A percentile compares a stretch with the other conserved stretches of the same genome.
Conservation (phyloP, 2,329 filamentous ascomycete species). For the Ilyonectria destructans region DNA sequence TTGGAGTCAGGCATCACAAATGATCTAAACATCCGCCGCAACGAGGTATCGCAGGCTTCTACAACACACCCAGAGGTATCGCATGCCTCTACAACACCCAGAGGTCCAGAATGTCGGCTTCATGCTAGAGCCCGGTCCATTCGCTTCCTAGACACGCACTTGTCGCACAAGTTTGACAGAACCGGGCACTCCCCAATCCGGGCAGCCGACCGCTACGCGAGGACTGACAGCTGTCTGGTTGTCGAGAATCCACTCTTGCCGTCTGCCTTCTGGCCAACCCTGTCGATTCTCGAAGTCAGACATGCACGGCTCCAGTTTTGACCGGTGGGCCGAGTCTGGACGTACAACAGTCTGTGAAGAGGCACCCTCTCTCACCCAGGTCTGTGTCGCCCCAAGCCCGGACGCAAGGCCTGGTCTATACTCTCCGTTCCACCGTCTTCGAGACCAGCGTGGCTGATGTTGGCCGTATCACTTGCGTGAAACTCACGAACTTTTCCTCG, state of each 20-base stretch:
- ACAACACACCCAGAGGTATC: not conserved
- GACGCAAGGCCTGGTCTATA: conserved; percentile 37
- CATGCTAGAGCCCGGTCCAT: conserved; percentile 15
- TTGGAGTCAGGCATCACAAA: conserved; percentile 2
- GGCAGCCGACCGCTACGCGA: conserved; percentile 33
- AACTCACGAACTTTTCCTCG: conserved; percentile 34
- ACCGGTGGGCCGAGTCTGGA: conserved; percentile 50
- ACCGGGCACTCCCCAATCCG: conserved; percentile 35
- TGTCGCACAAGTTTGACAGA: conserved; percentile 42
- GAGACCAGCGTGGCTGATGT: conserved; percentile 47
- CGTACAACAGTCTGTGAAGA: conserved; percentile 39
- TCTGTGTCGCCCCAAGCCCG: conserved; percentile 38
- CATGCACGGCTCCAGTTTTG: conserved; percentile 44
- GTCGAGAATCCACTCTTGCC: conserved; percentile 36
- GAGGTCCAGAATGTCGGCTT: not conserved
- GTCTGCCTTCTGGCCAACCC: conserved; percentile 35
- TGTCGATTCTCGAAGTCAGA: conserved; percentile 50
- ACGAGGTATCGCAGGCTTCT: not conserved
- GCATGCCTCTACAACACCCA: not conserved
- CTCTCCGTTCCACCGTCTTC: conserved; percentile 48
- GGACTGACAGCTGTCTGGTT: conserved; percentile 35
- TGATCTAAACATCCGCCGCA: not conserved
- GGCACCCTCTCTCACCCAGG: conserved; percentile 34
- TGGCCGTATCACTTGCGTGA: conserved; percentile 41
- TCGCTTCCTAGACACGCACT: conserved; percentile 34